Evolutionary conservation across 179 eudicot genomes (phyloP).

Genomic region (Heliamphora ciliata): DNA sequence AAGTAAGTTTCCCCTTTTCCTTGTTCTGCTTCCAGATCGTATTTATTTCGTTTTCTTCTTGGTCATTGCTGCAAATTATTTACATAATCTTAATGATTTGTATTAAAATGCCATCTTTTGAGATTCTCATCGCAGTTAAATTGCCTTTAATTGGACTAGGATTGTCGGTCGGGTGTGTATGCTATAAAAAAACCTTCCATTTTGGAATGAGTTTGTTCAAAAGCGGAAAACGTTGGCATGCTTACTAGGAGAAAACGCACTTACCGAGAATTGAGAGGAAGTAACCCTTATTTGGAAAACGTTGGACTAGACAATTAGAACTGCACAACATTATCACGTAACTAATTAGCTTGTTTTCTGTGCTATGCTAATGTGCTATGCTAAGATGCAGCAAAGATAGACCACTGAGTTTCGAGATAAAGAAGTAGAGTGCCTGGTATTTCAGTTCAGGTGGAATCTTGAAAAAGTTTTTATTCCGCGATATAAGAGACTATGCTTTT

Average conservation of each 20-base stretch:
- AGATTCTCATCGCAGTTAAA: not conserved
- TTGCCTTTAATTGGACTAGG: not conserved
- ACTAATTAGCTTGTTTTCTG: not conserved
- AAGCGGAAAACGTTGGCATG: not conserved
- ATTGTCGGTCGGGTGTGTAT: not conserved
- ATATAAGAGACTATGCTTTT: not conserved
- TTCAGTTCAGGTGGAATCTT: not conserved
- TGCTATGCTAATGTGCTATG: not conserved
- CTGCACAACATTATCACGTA: not conserved
- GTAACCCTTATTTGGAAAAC: not conserved
- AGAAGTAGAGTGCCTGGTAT: not conserved
- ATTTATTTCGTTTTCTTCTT: not conserved
- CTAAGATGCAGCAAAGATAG: not conserved
- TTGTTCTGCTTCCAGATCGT: not conserved
- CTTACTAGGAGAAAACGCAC: not conserved
- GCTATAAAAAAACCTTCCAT: not conserved
- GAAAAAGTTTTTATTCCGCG: no score
- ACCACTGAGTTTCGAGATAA: not conserved
- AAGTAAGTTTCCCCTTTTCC: conserved; percentile 32
- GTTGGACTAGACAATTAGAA: not conserved
- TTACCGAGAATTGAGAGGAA: not conserved
- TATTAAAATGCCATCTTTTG: not conserved
- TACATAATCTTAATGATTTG: not conserved
- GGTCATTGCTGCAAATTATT: not conserved
- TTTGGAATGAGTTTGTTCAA: not conserved